Evolutionary conservation across 148 eudicot genomes (phyloP).

Genomic region (Fagopyrum esculentum): DNA sequence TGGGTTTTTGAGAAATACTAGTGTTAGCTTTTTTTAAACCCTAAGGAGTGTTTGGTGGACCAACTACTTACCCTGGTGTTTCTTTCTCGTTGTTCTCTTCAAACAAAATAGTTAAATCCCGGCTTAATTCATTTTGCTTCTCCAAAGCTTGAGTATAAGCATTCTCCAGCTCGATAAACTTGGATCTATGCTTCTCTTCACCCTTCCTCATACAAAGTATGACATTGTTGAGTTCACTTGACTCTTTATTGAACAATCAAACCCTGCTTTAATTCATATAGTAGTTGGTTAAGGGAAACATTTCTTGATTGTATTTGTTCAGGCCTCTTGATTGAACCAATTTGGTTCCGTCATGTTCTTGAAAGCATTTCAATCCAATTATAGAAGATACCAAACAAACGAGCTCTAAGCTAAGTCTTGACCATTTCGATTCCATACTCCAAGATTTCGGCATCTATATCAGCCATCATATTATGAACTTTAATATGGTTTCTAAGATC

Average conservation of each 20-base stretch:
- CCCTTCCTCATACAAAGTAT: constrained; percentile 31
- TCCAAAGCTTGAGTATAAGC: constrained; percentile 21
- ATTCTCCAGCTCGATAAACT: constrained; percentile 43
- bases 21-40: no score
- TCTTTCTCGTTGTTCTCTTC: constrained; percentile 35
- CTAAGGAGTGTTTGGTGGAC: no score
- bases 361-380: no score
- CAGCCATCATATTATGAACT: no score
- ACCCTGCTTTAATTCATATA: no score
- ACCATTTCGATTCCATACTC: no score
- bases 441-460: no score
- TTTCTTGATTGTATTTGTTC: neutral
- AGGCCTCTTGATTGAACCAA: constrained; percentile 20
- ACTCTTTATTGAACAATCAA: constrained; percentile 28
- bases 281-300: no score
- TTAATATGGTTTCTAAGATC: constrained; percentile 16
- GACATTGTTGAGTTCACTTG: constrained; percentile 22
- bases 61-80: neutral
- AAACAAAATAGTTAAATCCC: constrained; percentile 23
- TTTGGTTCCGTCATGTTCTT: neutral
- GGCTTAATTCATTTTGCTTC: constrained; percentile 23
- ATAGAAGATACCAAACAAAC: no score
- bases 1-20: no score
- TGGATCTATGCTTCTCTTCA: constrained; percentile 15
- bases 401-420: no score